Evolutionary conservation across 345 rosid genomes (phyloP).

Genomic region (Boechera divaricarpa): DNA sequence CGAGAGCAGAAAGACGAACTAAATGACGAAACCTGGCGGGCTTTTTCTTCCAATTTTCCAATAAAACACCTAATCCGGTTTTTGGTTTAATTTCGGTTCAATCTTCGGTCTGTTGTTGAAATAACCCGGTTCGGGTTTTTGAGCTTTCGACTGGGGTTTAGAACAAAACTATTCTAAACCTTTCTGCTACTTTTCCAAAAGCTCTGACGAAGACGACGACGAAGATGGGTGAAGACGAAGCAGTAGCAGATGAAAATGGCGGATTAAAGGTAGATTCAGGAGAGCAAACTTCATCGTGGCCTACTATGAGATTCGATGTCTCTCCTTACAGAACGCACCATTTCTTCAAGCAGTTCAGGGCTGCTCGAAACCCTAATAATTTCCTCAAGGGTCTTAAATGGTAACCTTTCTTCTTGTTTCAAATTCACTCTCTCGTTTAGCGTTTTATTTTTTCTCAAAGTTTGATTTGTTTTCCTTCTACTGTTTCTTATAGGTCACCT

Average conservation of each 20-base stretch:
- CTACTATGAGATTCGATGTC: slow-evolving; percentile 62
- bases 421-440: not conserved
- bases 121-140: slow-evolving; percentile 18
- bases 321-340: slow-evolving; percentile 69
- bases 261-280: slow-evolving; percentile 43
- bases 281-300: slow-evolving; percentile 54
- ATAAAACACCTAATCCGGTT: slow-evolving; percentile 31
- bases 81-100: slow-evolving; percentile 26
- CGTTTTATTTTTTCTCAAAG: not conserved
- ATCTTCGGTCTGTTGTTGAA: not conserved
- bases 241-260: slow-evolving; percentile 35
- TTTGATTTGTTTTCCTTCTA: slow-evolving; percentile 6
- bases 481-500: slow-evolving; percentile 74
- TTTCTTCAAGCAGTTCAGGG: slow-evolving; percentile 73
- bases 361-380: slow-evolving; percentile 69
- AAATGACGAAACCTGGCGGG: slow-evolving; percentile 38
- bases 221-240: slow-evolving; percentile 40
- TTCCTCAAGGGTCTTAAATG: slow-evolving; percentile 91
- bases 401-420: slow-evolving; percentile 36
- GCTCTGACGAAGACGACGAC: slow-evolving; percentile 27
- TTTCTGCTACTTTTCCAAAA: slow-evolving; percentile 6
- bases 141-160: slow-evolving; percentile 14
- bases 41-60: slow-evolving; percentile 39
- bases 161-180: not conserved
- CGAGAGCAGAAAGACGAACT: slow-evolving; percentile 31